Base-by-base conservation (phyloP, 202 grass and related monocot genomes). In the Cymbopogon flexuosus region DNA sequence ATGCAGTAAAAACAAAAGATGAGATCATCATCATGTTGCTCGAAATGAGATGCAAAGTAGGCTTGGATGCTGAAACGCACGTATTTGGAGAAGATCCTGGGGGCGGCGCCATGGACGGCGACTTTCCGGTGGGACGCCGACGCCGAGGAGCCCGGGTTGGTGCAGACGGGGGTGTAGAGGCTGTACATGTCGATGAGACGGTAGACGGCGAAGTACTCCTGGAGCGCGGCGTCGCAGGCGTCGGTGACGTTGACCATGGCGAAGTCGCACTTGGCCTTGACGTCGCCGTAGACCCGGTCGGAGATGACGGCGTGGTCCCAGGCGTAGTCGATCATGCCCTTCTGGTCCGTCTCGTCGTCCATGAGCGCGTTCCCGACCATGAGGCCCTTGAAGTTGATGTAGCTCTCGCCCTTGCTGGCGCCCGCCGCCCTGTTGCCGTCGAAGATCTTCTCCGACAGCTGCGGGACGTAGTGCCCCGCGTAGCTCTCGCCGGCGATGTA, bases 281-380 rank as follows among this genome's bases (percentile, higher is more conserved):
- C 82, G 70, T 87, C 87, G 16, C 40, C 52, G 87, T 99, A 96
- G 23, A 93, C 87, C 11, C 82, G 64, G 75, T 99, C 96, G 33
- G 96, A 99, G 79, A 96, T 99, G 77, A 99, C 92, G 35, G 92
- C 96, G 75, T 99, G 96, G 79, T 96, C 92, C 92, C 96, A 99
- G n/a, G 96, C 96, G 66, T 99, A 99, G 8, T 99, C 83, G 22
- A 99, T 70, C 92, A 99, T 96, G 65, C 96, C 96, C 16, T 37
- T 88, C 79, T 89, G 83, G 83, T 99, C 96, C 5, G 96, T 96
- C 21, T 96, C 96, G 76, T 91, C 92, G 52, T 99, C 96, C 80
- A 99, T 85, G 60, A 90, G 85, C 31, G 96, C 92, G 75, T 99
- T 99, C 75, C 96, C 96, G 72, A 99, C 83, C 96, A 99, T 99